These are phyloP conservation scores for Kalmanozyma brasiliensis DNA, from an alignment of 1,284 basidiomycete species.

Conservation along the genomic window DNA sequence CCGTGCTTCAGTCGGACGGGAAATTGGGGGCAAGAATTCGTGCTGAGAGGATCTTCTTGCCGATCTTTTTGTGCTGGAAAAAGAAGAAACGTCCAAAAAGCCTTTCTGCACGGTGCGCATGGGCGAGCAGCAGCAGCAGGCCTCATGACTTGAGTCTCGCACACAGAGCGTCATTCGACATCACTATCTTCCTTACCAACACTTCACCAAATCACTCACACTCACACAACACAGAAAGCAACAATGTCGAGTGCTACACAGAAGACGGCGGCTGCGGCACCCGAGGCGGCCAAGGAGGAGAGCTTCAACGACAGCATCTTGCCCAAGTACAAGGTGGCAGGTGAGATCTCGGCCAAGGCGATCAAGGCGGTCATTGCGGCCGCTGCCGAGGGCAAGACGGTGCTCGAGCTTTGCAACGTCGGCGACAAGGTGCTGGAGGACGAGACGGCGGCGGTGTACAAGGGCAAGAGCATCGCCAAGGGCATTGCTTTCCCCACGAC, in stretches of 20 bases:
- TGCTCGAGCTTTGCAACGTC: constrained; percentile 88
- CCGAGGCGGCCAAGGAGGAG: constrained; percentile 40
- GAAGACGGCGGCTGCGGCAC: constrained; percentile 21
- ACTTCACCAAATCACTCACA: background rate
- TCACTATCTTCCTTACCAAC: constrained; percentile 3
- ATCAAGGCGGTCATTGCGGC: constrained; percentile 75
- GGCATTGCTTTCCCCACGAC: constrained; percentile 92
- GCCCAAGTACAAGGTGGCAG: constrained; percentile 78
- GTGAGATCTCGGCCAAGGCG: constrained; percentile 86
- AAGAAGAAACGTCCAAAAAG: too few species aligned
- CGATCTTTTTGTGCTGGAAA: background rate
- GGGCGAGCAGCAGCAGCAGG: too few species aligned
- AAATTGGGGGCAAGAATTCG: constrained; percentile 1
- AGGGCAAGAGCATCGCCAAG: constrained; percentile 80
- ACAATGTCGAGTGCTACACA: constrained; percentile 32
- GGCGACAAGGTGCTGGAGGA: constrained; percentile 92
- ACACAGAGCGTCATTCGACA: too few species aligned
- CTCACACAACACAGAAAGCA: constrained; percentile 14
- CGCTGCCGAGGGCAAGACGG: constrained; percentile 78
- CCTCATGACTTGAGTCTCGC: constrained; percentile 13
- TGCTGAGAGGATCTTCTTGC: constrained; percentile 10
- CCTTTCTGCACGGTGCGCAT: background rate
- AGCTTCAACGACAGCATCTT: constrained; percentile 62
- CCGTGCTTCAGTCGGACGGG: constrained; percentile 26
- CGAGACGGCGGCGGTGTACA: constrained; percentile 85